Evolutionary conservation across 2,329 filamentous ascomycete species (phyloP).

Genomic region (Cladosporium sp.): DNA sequence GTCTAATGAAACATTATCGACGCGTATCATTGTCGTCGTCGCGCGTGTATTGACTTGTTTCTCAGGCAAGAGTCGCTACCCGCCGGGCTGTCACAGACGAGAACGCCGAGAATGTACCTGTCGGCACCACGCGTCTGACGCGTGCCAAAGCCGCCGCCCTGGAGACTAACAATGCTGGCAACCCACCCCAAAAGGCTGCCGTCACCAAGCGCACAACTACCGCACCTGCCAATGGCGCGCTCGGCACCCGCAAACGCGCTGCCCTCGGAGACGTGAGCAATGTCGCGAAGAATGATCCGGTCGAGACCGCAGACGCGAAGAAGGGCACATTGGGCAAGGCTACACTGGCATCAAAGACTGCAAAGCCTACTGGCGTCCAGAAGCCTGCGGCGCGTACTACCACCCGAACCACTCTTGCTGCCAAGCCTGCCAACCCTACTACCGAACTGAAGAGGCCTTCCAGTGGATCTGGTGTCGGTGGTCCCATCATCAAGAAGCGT

Average conservation of each 20-base stretch:
- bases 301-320: conserved; percentile 60
- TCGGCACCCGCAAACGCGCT: conserved; percentile 63
- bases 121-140: conserved; percentile 76
- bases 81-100: conserved; percentile 81
- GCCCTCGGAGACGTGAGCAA: conserved; percentile 96
- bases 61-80: conserved; percentile 65
- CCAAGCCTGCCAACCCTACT: conserved; percentile 68
- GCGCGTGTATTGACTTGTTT: conserved; percentile 41
- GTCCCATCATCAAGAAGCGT: conserved; percentile 67
- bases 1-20: conserved; percentile 31
- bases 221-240: conserved; percentile 48
- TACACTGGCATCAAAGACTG: conserved; percentile 73
- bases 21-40: background rate
- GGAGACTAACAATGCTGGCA: conserved; percentile 54
- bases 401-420: conserved; percentile 58
- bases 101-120: conserved; percentile 79
- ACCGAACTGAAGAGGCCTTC: conserved; percentile 70
- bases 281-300: conserved; percentile 73
- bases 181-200: conserved; percentile 54
- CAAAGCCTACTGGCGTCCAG: conserved; percentile 77
- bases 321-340: conserved; percentile 55
- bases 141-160: conserved; percentile 84
- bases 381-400: conserved; percentile 58
- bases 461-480: conserved; percentile 69
- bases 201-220: conserved; percentile 47